phyloP scores from a whole-genome alignment of 352 stramenopile species.

The Phytophthora ramorum region DNA sequence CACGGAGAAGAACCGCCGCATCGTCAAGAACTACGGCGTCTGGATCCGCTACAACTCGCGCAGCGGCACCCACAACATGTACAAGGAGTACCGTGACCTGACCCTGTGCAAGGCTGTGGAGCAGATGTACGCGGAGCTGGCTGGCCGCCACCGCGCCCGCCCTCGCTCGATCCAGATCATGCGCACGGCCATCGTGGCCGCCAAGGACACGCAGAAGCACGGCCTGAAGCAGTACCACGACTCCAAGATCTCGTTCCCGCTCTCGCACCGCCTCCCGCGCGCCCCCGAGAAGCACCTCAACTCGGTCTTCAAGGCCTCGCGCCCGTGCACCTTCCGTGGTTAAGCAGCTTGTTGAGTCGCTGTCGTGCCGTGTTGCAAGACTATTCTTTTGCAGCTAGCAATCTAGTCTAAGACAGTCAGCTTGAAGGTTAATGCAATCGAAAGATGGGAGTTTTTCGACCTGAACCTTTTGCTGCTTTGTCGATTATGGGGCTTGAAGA shows the following conservation, averaged over 20 bases:
- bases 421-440: slow-evolving; percentile 41
- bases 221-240: slow-evolving; percentile 98
- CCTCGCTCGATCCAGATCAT: slow-evolving; percentile 99
- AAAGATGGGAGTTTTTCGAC: slow-evolving; percentile 58
- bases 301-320: slow-evolving; percentile 96
- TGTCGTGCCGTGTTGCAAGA: neutral
- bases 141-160: slow-evolving; percentile 96
- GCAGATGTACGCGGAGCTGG: slow-evolving; percentile 99
- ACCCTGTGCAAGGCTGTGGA: slow-evolving; percentile 98
- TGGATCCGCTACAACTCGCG: slow-evolving; percentile 99
- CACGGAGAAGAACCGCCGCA: slow-evolving; percentile 97
- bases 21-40: slow-evolving; percentile 99
- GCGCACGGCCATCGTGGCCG: slow-evolving; percentile 95
- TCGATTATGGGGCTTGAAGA: neutral
- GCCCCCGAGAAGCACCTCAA: slow-evolving; percentile 95
- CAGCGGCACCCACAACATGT: slow-evolving; percentile 99
- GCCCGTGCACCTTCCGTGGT: slow-evolving; percentile 98
- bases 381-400: neutral
- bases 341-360: slow-evolving; percentile 73
- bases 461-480: slow-evolving; percentile 10
- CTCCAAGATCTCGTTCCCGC: slow-evolving; percentile 98
- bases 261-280: slow-evolving; percentile 96
- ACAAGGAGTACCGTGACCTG: slow-evolving; percentile 99
- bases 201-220: slow-evolving; percentile 96
- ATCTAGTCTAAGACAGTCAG: slow-evolving; percentile 1